phyloP scores from a whole-genome alignment of 2,329 filamentous ascomycete genomes.

The Talaromyces sp. region DNA sequence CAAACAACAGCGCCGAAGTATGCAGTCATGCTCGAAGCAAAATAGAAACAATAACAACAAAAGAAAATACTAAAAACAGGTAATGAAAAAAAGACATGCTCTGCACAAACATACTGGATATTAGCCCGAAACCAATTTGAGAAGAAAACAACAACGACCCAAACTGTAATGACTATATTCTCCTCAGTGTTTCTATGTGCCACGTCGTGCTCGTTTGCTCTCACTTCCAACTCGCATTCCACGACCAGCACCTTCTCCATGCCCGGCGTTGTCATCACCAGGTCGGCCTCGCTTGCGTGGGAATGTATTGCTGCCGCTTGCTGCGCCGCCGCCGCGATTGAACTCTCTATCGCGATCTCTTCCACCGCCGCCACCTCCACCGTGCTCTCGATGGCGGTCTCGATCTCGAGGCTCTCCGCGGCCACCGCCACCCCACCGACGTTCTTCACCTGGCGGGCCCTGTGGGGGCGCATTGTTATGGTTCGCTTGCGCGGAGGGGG shows the following conservation, averaged over 20 bases:
- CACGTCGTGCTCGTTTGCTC: slow-evolving; percentile 37
- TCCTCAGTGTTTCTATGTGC: slow-evolving; percentile 20
- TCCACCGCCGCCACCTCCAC: slow-evolving; percentile 24
- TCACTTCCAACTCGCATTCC: slow-evolving; percentile 37
- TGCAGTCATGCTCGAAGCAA: not conserved
- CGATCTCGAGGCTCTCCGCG: slow-evolving; percentile 30
- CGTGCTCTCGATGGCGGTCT: slow-evolving; percentile 30
- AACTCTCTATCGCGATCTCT: slow-evolving; percentile 26
- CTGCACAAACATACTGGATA: not conserved
- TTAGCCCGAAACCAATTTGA: not conserved
- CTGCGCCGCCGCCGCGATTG: slow-evolving; percentile 28
- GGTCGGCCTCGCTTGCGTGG: slow-evolving; percentile 35
- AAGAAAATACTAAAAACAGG: not conserved
- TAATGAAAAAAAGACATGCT: not conserved
- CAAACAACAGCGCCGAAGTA: not conserved
- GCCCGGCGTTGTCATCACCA: slow-evolving; percentile 27
- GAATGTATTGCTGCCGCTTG: slow-evolving; percentile 23
- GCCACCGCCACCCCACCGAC: slow-evolving; percentile 26
- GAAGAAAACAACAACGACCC: not conserved
- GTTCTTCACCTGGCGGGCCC: slow-evolving; percentile 25
- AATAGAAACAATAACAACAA: not conserved
- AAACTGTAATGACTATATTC: not conserved
- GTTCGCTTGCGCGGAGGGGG: slow-evolving; percentile 28
- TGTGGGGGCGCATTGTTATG: slow-evolving; percentile 21
- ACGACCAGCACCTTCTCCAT: slow-evolving; percentile 24